Base-by-base conservation (phyloP, 768 basidiomycete species). In the Lepiota venenata region DNA sequence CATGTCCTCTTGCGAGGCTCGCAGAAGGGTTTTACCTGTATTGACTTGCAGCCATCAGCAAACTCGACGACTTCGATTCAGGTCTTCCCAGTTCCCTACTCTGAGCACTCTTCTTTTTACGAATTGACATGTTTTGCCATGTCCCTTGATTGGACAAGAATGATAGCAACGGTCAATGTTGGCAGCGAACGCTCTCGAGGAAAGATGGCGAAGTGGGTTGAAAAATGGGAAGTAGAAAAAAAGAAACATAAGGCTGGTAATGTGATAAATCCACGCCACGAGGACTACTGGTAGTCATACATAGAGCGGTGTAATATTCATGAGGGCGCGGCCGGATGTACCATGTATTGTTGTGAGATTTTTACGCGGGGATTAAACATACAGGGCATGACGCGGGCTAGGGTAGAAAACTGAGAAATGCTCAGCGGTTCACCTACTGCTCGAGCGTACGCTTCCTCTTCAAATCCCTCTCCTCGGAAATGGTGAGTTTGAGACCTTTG, bases 401-500 rank as follows among this genome's bases (percentile, higher is more conserved):
- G 63, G 62, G 62, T 52, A 62, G 52, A 64, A 64, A 57, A 54
- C 56, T 57, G 50, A 56, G 41, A 56, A 47, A 46, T 62, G 58
- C 39, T 50, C 44, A 55, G 53, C 47, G 52, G 55, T 50, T 42
- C 40, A 52, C 62, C 74, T 81, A 83, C 71, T 86, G 74, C 69
- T 88, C 89, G 43, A 83, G 76, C 61, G 85, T 81, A 51, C 83
- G 83, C 78, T 85, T 90, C 79, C 95, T 87, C 81, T 88, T 85
- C 70, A 85, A 79, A 76, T 97, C 95, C 65, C 95, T 83, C 82
- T 98, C 92, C 81, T 95, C 93, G 14, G 95, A 85, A 68, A 98
- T 98, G 58, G 93, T 93, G 64, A 97, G 89, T 74, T 98, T 97
- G 71, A 85, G 89, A 77, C 95, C 96, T 83, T 96, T 96, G 74